Base-by-base conservation (phyloP, 192 early-diverging fungal species). In the Endogone sp. region DNA sequence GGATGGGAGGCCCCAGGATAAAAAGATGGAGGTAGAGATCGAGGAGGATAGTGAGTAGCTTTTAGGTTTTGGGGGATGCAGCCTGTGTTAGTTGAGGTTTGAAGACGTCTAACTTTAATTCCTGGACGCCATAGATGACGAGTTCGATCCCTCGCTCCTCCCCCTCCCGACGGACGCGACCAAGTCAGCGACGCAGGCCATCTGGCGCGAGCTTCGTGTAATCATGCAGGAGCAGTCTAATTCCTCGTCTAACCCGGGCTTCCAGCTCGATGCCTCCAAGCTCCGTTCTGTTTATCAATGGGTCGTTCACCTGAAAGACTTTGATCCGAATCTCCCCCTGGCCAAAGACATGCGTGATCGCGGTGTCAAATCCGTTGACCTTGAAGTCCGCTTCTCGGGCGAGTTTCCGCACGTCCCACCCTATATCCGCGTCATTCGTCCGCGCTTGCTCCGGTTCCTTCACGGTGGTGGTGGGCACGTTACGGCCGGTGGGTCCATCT, bases 391-490 rank as follows among this genome's bases (percentile, higher is more conserved):
- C 64, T 75, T 75, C 69, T 54, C 68, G 28, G 71, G 71, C 1
- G 73, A 75, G 10, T 75, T 61, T 62, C 72, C 65, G 44, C 67
- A 31, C 58, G 49, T 62, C 32, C 76, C 76, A 26, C 79, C 79
- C 37, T 81, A 81, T 56, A 62, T 81, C 56, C 77, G 79, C 23
- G 74, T 81, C 28, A 68, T 81, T 28, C 44, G 69, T 2, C 79
- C 79, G 21, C 68, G 79, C 56, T 65, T 81, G 20, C 60, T 81
- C 23, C 69, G 69, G 58, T 81, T 81, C 61, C 59, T 68, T 54
- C 56, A 81, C 26, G 79, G 79, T n/a, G 79, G 79, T 28, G 79
- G 79, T 56, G 79, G 79, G 9, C 79, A 81, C 63, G 77, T 81
- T 16, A 81, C 79, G 44, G 74, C 74, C 28, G 79, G 79, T 23